These are phyloP conservation scores for Cryptococcus sp. DNA, from an alignment of 1,284 basidiomycete species.

Conservation along the genomic window DNA sequence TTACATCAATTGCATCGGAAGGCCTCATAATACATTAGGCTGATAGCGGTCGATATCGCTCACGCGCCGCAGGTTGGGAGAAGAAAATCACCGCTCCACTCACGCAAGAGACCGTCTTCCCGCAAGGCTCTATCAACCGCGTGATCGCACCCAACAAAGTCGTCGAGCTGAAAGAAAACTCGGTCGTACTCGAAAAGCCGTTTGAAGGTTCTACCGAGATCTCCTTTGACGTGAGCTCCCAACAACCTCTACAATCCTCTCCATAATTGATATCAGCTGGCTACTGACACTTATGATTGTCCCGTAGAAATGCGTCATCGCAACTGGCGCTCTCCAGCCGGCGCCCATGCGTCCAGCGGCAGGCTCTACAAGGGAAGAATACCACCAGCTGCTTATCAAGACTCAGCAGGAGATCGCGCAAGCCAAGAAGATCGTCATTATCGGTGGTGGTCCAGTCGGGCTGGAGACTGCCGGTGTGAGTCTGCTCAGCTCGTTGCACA, in stretches of 20 bases:
- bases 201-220: constrained; percentile 50
- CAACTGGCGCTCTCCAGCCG: constrained; percentile 47
- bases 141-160: constrained; percentile 47
- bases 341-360: constrained; percentile 47
- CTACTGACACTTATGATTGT: neutral
- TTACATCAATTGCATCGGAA: too few relatives aligned
- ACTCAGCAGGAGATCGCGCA: constrained; percentile 42
- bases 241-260: neutral
- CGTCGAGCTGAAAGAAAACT: constrained; percentile 40
- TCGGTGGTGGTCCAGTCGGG: constrained; percentile 56
- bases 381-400: constrained; percentile 25
- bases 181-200: constrained; percentile 45
- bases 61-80: constrained; percentile 47
- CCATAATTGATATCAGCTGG: neutral
- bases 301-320: constrained; percentile 41
- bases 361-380: constrained; percentile 25
- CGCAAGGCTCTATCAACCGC: constrained; percentile 32
- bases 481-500: neutral
- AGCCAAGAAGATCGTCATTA: constrained; percentile 45
- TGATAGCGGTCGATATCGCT: neutral
- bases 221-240: constrained; percentile 47
- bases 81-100: constrained; percentile 42
- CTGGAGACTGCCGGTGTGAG: constrained; percentile 55
- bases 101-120: constrained; percentile 44
- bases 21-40: neutral